Percentiles rank a stretch among this genome's conserved stretches.
These are phyloP conservation scores for Ilex aquifolium DNA, from an alignment of 257 asterid species.

Conservation along the genomic window DNA sequence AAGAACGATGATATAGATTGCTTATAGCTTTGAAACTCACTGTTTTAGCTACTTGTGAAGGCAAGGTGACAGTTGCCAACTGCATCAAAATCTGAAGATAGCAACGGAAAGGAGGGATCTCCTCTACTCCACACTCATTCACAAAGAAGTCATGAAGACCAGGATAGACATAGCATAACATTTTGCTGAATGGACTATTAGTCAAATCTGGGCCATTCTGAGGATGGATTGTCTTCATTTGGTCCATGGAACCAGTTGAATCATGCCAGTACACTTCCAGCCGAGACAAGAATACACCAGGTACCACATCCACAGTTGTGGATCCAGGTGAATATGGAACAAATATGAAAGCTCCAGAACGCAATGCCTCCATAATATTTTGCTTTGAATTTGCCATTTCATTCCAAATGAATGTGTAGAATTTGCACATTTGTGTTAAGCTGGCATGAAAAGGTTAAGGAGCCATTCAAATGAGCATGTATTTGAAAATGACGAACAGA, in stretches of 20 bases:
- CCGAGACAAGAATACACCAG: constrained; percentile 65
- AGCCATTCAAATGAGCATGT: constrained; percentile 4
- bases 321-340: constrained; percentile 49
- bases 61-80: constrained; percentile 51
- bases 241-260: constrained; percentile 44
- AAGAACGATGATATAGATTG: constrained; percentile 1
- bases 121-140: constrained; percentile 75
- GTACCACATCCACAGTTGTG: constrained; percentile 49
- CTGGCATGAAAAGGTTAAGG: constrained; percentile 39
- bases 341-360: constrained; percentile 69
- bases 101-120: constrained; percentile 54
- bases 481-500: background rate
- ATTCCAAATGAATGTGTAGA: constrained; percentile 71
- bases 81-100: constrained; percentile 76
- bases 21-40: constrained; percentile 32
- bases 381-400: constrained; percentile 55
- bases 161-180: constrained; percentile 57
- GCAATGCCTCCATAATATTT: constrained; percentile 49
- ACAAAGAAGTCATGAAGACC: constrained; percentile 82
- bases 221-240: constrained; percentile 26
- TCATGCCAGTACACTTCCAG: constrained; percentile 85
- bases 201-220: constrained; percentile 22
- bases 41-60: constrained; percentile 71
- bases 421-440: constrained; percentile 72
- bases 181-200: constrained; percentile 31